Base-by-base conservation (phyloP, 2,329 filamentous ascomycete genomes). In the Aspergillus caelatus region DNA sequence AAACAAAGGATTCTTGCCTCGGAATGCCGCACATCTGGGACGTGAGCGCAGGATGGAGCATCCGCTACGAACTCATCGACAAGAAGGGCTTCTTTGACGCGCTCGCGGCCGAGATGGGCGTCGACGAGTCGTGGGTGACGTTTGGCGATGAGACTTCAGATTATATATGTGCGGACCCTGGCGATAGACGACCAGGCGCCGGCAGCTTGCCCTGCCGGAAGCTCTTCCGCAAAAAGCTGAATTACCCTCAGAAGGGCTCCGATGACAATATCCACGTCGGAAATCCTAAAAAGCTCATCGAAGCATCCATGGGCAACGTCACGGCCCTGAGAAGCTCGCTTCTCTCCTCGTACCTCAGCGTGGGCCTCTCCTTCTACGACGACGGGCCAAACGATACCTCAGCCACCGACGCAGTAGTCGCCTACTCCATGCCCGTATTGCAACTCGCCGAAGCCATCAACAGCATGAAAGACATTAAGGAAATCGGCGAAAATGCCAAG, bases 401-500 rank as follows among this genome's bases (percentile, higher is more conserved):
- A 5, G 41, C 19, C 41, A 43, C 41, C 8, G 41, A 43, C 41
- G 41, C 41, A 21, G 19, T 43, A 43, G 41, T 43, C 41, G 41
- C 41, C 41, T 43, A 43, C 41, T 43, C 41, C 41, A 43, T 43
- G 41, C 41, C 41, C 41, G 8, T 43, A n/a, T 14, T 43, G 3
- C 41, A 43, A 43, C 41, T 43, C 8, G 8, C 41, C 0, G 41
- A 43, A 4, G 41, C 41, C 19, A 43, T 43, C 41, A 43, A 11
- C 19, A 43, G 41, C 41, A 43, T 43, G 41, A 43, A 43, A 8
- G 41, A 43, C 19, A 43, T 43, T 21, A 43, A 43, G 4, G 41
- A 36, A 19, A 61, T 57, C 41, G 59, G 59, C 11, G 28, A 36
- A 26, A 21, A 57, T n/a, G 52, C 32, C 6, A 21, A 61, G 43